A percentile compares a stretch with the other conserved stretches of the same genome.
These are phyloP conservation scores for Nannochloris sp. DNA, from an alignment of 139 green algal genomes.

Conservation along the genomic window DNA sequence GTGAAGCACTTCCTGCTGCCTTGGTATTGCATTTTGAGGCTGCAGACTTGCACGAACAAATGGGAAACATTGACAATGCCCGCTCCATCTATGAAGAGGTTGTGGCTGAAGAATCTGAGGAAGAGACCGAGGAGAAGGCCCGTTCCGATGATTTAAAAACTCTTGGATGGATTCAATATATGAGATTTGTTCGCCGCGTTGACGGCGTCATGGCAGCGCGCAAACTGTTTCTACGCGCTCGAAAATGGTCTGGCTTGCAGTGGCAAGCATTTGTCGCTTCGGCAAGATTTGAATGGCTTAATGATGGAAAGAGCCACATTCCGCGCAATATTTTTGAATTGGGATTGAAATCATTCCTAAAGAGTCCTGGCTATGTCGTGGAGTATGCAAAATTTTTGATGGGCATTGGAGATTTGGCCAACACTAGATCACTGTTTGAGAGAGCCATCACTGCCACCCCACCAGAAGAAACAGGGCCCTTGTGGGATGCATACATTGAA, in stretches of 20 bases:
- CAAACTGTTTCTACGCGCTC: conserved; percentile 73
- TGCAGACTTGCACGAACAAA: conserved; percentile 61
- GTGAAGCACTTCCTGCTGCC: conserved; percentile 48
- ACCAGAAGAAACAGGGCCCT: conserved; percentile 5
- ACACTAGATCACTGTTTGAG: conserved; percentile 72
- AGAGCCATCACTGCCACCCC: conserved; percentile 47
- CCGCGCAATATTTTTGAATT: conserved; percentile 89
- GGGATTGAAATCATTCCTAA: conserved; percentile 63
- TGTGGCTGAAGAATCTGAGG: neutral
- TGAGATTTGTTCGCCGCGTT: conserved; percentile 60
- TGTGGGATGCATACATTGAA: conserved; percentile 50
- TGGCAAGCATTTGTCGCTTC: conserved; percentile 81
- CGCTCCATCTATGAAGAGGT: conserved; percentile 50
- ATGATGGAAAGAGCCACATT: conserved; percentile 51
- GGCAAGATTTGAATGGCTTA: conserved; percentile 73
- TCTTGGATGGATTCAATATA: conserved; percentile 77
- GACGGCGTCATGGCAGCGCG: conserved; percentile 48
- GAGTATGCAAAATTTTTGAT: conserved; percentile 36
- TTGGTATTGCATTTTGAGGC: conserved; percentile 66
- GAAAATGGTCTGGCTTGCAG: conserved; percentile 46
- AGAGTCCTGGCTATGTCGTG: conserved; percentile 59
- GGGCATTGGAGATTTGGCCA: conserved; percentile 68
- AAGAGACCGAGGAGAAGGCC: neutral
- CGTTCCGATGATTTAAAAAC: conserved; percentile 12
- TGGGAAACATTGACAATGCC: conserved; percentile 39